phyloP scores from a whole-genome alignment of 2,329 filamentous ascomycete genomes.

The Teratosphaeria nubilosa region DNA sequence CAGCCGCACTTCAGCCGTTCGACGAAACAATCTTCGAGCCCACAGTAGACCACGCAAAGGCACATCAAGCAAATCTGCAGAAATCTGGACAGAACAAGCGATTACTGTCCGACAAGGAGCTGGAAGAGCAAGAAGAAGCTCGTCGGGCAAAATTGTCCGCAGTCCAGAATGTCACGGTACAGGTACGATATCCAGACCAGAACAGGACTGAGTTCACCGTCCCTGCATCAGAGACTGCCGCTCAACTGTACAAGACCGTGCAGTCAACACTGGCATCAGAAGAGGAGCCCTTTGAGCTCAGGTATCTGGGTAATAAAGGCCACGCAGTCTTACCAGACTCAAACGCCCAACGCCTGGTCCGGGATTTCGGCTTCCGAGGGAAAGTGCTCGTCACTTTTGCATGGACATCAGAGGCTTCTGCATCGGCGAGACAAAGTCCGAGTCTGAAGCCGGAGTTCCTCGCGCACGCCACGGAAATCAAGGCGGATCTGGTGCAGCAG shows the following conservation, averaged over 20 bases:
- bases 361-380: constrained; percentile 59
- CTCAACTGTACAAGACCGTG: constrained; percentile 65
- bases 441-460: constrained; percentile 52
- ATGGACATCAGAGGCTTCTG: constrained; percentile 58
- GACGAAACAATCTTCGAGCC: constrained; percentile 68
- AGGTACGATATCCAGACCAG: constrained; percentile 81
- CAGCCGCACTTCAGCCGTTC: constrained; percentile 55
- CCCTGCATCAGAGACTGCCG: constrained; percentile 56
- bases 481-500: constrained; percentile 50
- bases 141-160: constrained; percentile 56
- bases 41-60: constrained; percentile 64
- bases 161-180: constrained; percentile 60
- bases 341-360: constrained; percentile 50
- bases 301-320: constrained; percentile 48
- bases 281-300: constrained; percentile 60
- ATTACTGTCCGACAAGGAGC: constrained; percentile 71
- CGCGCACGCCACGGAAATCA: constrained; percentile 55
- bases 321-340: constrained; percentile 15
- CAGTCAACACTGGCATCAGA: constrained; percentile 55
- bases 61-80: constrained; percentile 59
- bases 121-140: constrained; percentile 58
- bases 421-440: constrained; percentile 43
- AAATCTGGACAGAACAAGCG: constrained; percentile 59
- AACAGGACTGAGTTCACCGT: constrained; percentile 66
- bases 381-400: constrained; percentile 65